Base-by-base conservation (phyloP, 2,329 filamentous ascomycete genomes). In the Fusarium chlamydosporum region DNA sequence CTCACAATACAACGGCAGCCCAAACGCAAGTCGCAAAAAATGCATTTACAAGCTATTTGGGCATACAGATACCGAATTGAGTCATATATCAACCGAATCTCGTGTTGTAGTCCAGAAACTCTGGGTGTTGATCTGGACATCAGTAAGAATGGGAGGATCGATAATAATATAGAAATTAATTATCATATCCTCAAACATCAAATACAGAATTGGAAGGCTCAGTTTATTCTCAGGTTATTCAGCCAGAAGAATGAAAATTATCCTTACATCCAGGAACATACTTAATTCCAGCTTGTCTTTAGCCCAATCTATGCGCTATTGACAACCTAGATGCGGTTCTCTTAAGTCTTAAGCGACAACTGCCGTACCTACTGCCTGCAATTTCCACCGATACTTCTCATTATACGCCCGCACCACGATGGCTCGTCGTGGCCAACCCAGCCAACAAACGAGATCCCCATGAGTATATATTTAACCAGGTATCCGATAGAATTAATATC, bases 201-300 rank as follows among this genome's bases (percentile, higher is more conserved):
- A 23, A 23, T 23, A 23, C 23, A 23, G 23, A 23, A 23, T 23
- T 23, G 23, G 23, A 23, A 23, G 23, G 23, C 23, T 23, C 23
- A 23, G 23, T 23, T 23, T 23, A 23, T 23, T 23, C 23, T 23
- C 23, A 23, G 23, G 23, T 23, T 11, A 45, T 6, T 31, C 6
- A 9, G 29, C 26, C 4, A 41, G 4, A 5, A 57, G 20, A 15
- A 53, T 6, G 4, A 57, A 57, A 6, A 53, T 53, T 1, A n/a
- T 42, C 4, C 35, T 35, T 15, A 29, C n/a, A 12, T 53, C n/a
- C 1, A 56, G 7, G 7, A 16, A 56, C 16, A 41, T 7, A 5
- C 2, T 12, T 3, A 51, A 3, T 11, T 7, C 2, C 8, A 1
- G 0, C 0, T 27, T 41, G 0, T 16, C 11, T 6, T n/a, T 0